phyloP scores from a whole-genome alignment of 139 green algal species.

The Asterochloris erici region DNA sequence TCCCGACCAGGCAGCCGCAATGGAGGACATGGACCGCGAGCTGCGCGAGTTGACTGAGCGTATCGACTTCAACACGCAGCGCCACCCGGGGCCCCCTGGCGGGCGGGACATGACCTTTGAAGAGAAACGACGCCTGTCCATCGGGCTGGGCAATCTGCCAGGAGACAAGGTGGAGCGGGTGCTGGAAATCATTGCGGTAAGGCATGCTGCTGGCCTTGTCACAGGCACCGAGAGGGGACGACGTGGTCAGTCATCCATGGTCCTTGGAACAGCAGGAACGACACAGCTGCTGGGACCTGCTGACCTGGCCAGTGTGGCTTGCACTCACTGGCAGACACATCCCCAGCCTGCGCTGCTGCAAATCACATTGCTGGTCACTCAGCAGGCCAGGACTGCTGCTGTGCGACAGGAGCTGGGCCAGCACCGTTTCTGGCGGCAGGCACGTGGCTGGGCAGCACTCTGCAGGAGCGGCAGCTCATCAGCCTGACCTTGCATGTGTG shows the following conservation, averaged over 20 bases:
- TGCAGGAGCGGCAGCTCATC: conserved; percentile 9
- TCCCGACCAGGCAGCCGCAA: neutral
- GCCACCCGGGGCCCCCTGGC: conserved; percentile 11
- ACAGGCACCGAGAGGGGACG: too few species aligned
- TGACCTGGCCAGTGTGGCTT: too few species aligned
- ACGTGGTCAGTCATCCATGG: too few species aligned
- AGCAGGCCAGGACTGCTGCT: too few species aligned
- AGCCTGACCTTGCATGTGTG: neutral
- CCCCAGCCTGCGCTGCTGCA: too few species aligned
- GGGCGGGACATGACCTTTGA: conserved; percentile 57
- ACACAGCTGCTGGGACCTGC: too few species aligned
- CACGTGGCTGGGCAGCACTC: neutral
- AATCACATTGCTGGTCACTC: too few species aligned
- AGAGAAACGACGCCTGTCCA: conserved; percentile 55
- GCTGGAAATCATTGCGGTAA: conserved; percentile 49
- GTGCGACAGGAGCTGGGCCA: too few species aligned
- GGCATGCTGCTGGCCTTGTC: too few species aligned
- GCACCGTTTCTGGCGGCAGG: neutral
- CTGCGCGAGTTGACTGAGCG: conserved; percentile 18
- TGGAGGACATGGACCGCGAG: conserved; percentile 10
- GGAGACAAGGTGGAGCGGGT: conserved; percentile 46
- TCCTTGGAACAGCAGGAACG: too few species aligned
- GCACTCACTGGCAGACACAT: too few species aligned
- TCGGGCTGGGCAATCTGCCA: conserved; percentile 30
- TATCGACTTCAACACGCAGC: neutral